These are phyloP conservation scores for Syzygium oleosum DNA, from an alignment of 345 rosid species.

Conservation along the genomic window DNA sequence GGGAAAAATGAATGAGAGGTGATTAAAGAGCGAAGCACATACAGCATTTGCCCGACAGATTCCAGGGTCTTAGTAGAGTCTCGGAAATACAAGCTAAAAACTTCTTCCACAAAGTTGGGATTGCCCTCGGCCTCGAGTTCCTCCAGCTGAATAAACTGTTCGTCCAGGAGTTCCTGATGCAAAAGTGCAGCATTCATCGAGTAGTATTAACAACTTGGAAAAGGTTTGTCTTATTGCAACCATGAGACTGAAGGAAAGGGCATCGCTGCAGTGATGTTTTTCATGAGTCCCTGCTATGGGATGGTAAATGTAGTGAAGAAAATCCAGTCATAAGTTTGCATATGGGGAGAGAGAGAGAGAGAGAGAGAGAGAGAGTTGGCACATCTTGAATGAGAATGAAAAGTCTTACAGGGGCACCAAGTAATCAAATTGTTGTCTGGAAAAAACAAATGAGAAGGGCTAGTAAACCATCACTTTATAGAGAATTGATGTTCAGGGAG, in stretches of 20 bases:
- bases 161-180: conserved; percentile 20
- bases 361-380: background rate
- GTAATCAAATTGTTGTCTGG: background rate
- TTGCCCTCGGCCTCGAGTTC: conserved; percentile 1
- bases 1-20: background rate
- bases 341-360: background rate
- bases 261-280: background rate
- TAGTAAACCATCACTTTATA: background rate
- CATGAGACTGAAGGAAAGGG: background rate
- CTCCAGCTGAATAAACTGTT: conserved; percentile 18
- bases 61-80: conserved; percentile 10
- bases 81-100: conserved; percentile 5
- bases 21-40: background rate
- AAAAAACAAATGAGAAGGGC: background rate
- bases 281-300: background rate
- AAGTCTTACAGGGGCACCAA: background rate
- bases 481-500: background rate
- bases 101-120: conserved; percentile 22
- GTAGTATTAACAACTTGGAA: background rate
- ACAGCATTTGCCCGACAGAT: conserved; percentile 12
- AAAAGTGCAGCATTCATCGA: background rate
- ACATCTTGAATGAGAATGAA: background rate
- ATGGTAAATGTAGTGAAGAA: background rate
- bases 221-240: background rate
- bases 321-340: background rate